Base-by-base conservation (phyloP, 2,329 filamentous ascomycete genomes). In the Pseudogymnoascus sp. region DNA sequence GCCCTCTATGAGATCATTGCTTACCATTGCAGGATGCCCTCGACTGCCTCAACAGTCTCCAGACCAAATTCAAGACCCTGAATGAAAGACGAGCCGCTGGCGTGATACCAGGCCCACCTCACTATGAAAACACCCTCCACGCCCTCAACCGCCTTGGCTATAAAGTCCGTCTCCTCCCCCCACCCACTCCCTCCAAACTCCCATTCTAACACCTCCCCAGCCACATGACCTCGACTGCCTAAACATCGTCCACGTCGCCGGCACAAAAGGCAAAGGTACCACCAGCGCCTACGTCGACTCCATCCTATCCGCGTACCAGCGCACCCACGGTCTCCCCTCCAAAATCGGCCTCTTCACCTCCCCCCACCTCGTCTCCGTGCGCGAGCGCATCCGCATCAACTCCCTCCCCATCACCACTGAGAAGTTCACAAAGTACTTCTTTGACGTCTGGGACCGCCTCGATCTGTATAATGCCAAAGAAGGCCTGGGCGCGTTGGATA, bases 231-330 rank as follows among this genome's bases (percentile, higher is more conserved):
- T 60, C 18, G 37, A 36, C 23, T 40, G 31, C 57, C 14, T 64
- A 14, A 60, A 65, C 5, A 29, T 81, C 67, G 85, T 96, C 65
- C 93, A 97, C 73, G 86, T 97, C 45, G 90, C 93, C 0, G 93
- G 93, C 14, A 96, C 93, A 7, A 97, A 97, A 75, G 93, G 93
- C 65, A 97, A 97, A 75, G 93, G 93, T 42, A 95, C 90, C 2
- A 92, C 91, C 0, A 91, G 89, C 68, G 89, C 93, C 8, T 93
- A 93, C 73, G 83, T 91, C 18, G 91, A 91, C 12, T 87, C 87
- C 2, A 90, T 96, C 67, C 79, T 96, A n/a, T 77, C 80, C 3
- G 83, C 87, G 69, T 87, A 88, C 71, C 74, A 54, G 16, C 16
- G 14, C 14, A 16, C 18, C 14, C 14, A 23, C 5, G 26, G 34